A percentile compares a stretch with the other conserved stretches of the same genome.
These are phyloP conservation scores for Spizellomyces punctatus DNA, from an alignment of 192 early-diverging fungal species.

Conservation along the genomic window DNA sequence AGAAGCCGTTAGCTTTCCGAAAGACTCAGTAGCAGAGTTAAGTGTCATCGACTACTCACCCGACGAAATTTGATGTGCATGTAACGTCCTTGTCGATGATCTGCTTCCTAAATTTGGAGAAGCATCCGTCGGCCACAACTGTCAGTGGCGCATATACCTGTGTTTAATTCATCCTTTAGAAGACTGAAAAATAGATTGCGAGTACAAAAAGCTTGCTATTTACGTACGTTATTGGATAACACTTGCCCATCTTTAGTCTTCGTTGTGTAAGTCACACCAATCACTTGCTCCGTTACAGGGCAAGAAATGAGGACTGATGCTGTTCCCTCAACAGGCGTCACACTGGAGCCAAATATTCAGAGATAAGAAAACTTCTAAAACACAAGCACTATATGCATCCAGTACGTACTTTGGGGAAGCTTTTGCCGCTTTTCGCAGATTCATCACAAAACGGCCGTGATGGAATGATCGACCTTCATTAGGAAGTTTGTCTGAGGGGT, in stretches of 20 bases:
- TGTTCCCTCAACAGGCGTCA: constrained; percentile 77
- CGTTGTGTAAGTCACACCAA: constrained; percentile 52
- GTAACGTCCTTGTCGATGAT: constrained; percentile 54
- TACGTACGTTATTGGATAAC: constrained; percentile 13
- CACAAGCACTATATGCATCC: too few species aligned
- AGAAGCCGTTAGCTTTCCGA: neutral
- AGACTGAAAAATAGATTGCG: neutral
- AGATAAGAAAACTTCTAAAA: neutral
- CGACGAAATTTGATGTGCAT: constrained; percentile 72
- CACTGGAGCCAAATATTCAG: constrained; percentile 43
- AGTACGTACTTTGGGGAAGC: constrained; percentile 23
- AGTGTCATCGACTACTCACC: constrained; percentile 43
- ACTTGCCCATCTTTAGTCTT: constrained; percentile 8
- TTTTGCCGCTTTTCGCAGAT: constrained; percentile 70
- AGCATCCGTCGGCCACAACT: constrained; percentile 91
- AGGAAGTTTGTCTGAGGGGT: constrained; percentile 59
- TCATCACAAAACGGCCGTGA: constrained; percentile 91
- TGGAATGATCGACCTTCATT: constrained; percentile 84
- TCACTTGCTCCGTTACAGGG: constrained; percentile 38
- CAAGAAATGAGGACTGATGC: constrained; percentile 66
- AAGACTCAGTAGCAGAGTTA: neutral
- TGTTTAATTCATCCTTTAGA: constrained; percentile 8
- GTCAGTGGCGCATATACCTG: constrained; percentile 74
- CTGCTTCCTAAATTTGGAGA: constrained; percentile 90
- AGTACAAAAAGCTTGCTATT: neutral